These are phyloP conservation scores for Xylariaceae sp. DNA, from an alignment of 2,329 filamentous ascomycete species.

Conservation along the genomic window DNA sequence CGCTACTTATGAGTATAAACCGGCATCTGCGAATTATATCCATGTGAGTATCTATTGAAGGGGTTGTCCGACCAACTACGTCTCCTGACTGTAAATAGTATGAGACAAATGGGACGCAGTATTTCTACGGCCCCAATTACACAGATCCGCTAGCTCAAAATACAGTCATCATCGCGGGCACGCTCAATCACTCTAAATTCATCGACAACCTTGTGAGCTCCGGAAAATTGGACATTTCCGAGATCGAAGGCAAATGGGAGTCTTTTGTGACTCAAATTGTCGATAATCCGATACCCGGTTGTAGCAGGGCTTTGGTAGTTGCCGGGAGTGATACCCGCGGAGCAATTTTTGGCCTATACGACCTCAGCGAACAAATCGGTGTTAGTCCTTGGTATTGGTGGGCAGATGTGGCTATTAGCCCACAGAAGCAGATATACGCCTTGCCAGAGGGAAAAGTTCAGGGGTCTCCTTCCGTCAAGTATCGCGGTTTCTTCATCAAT, in stretches of 20 bases:
- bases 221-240: slow-evolving; percentile 53
- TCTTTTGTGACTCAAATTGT: slow-evolving; percentile 60
- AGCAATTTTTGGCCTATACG: slow-evolving; percentile 67
- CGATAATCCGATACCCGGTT: slow-evolving; percentile 50
- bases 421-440: slow-evolving; percentile 51
- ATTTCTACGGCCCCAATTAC: slow-evolving; percentile 42
- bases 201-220: slow-evolving; percentile 54
- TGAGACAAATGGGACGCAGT: slow-evolving; percentile 34
- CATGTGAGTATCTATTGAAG: slow-evolving; percentile 29
- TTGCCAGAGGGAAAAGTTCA: slow-evolving; percentile 51
- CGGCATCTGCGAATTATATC: slow-evolving; percentile 43
- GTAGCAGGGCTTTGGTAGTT: slow-evolving; percentile 59
- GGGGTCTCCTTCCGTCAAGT: slow-evolving; percentile 59
- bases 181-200: slow-evolving; percentile 58
- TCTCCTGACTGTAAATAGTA: slow-evolving; percentile 31
- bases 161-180: slow-evolving; percentile 63
- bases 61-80: background rate
- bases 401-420: slow-evolving; percentile 55
- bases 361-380: slow-evolving; percentile 68
- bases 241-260: slow-evolving; percentile 64
- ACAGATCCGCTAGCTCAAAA: slow-evolving; percentile 36
- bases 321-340: slow-evolving; percentile 55
- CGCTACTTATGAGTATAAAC: slow-evolving; percentile 37
- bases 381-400: slow-evolving; percentile 69
- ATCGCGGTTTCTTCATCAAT: slow-evolving; percentile 67